Percentiles rank a stretch among this genome's conserved stretches.
Conservation (phyloP, 768 basidiomycete species). For the Hysterangium stoloniferum region DNA sequence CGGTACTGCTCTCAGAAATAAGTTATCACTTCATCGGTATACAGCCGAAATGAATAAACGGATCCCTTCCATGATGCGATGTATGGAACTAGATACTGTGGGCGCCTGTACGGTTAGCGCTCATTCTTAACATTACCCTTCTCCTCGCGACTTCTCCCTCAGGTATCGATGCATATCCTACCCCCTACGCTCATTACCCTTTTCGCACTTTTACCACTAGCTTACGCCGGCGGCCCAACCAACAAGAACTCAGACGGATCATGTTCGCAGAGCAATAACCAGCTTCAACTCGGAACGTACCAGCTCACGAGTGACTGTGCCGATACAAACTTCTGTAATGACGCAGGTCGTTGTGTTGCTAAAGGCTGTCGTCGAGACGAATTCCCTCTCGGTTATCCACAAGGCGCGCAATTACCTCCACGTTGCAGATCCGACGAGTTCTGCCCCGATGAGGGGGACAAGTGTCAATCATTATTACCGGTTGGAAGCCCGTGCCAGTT, state of each 20-base stretch:
- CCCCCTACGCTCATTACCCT: conserved; percentile 9
- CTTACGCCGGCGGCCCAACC: background rate
- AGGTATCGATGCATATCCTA: background rate
- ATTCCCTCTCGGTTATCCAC: conserved; percentile 62
- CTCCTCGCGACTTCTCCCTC: too few species aligned
- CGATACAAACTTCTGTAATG: conserved; percentile 56
- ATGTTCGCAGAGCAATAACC: conserved; percentile 37
- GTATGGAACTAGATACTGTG: too few species aligned
- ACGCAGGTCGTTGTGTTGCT: conserved; percentile 40
- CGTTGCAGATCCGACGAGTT: conserved; percentile 58
- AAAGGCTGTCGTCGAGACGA: conserved; percentile 72
- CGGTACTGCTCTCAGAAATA: too few species aligned
- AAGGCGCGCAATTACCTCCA: conserved; percentile 39
- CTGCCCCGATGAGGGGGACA: conserved; percentile 78
- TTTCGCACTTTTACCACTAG: background rate
- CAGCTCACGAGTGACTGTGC: conserved; percentile 78
- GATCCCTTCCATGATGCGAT: too few species aligned
- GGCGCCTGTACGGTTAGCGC: too few species aligned
- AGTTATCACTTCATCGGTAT: too few species aligned
- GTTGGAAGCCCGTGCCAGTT: conserved; percentile 73
- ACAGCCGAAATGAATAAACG: too few species aligned
- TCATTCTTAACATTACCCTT: too few species aligned
- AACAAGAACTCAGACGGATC: conserved; percentile 8
- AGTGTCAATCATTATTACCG: conserved; percentile 50
- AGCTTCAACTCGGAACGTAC: conserved; percentile 68